Conservation (phyloP, 139 green algal species). For the Tetraselmis chui region DNA sequence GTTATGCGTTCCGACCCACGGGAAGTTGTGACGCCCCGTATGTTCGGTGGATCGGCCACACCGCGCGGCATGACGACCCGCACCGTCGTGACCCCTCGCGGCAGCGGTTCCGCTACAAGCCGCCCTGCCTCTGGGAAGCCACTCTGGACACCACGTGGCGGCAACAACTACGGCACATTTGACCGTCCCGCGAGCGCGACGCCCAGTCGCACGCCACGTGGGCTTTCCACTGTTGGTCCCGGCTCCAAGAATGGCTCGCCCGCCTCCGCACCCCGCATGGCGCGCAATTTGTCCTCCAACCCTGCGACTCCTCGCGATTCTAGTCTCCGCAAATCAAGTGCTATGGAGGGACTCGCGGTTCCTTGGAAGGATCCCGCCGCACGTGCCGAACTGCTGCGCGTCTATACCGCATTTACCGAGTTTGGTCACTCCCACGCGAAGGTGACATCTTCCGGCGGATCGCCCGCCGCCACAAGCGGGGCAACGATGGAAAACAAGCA, state of each 20-base stretch:
- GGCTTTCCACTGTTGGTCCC: not conserved
- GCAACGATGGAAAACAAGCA: not conserved
- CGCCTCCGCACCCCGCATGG: not conserved
- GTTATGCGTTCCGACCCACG: not conserved
- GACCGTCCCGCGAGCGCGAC: not conserved
- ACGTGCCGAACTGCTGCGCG: constrained; percentile 20
- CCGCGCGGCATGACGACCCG: not conserved
- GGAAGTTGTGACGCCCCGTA: not conserved
- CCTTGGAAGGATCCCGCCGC: not conserved
- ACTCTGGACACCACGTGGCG: not conserved
- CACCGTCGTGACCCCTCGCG: not conserved
- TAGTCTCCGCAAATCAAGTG: too few species aligned
- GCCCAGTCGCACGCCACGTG: not conserved
- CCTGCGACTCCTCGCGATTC: not conserved
- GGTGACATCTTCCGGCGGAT: too few species aligned
- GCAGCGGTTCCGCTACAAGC: not conserved
- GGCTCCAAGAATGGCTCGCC: not conserved
- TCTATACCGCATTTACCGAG: constrained; percentile 28
- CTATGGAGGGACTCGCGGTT: not conserved
- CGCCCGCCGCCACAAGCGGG: too few species aligned
- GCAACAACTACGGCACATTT: not conserved
- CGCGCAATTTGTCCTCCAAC: not conserved
- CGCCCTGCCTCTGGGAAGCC: not conserved
- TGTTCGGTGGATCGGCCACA: not conserved
- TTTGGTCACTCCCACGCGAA: constrained; percentile 22